Conservation (phyloP, 2,329 filamentous ascomycete species). For the Colletotrichum acutatum region DNA sequence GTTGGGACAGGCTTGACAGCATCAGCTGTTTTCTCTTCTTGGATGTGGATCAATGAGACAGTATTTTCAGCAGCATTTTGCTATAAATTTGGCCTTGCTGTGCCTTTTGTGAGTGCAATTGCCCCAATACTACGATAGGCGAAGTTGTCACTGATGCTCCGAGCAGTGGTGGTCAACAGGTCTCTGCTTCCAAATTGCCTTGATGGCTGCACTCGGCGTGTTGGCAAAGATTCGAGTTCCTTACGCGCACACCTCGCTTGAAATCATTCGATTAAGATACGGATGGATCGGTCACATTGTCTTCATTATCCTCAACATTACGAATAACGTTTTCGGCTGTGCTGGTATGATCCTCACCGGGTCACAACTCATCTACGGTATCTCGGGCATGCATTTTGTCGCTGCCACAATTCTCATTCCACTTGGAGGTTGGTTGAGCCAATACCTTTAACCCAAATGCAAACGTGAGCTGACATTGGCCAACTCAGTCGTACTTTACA, state of each 20-base stretch:
- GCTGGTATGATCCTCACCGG: background rate
- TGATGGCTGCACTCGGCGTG: background rate
- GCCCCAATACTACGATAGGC: background rate
- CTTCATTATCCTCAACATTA: background rate
- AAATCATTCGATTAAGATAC: background rate
- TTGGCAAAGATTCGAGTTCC: background rate
- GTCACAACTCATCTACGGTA: background rate
- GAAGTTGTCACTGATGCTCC: background rate
- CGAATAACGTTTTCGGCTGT: background rate
- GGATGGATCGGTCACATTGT: background rate
- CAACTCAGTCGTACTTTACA: background rate
- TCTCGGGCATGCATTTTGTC: background rate
- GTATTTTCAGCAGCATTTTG: background rate
- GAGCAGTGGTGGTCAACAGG: background rate
- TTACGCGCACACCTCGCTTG: background rate
- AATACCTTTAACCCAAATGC: background rate
- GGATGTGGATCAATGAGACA: background rate
- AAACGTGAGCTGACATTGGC: background rate
- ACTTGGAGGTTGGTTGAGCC: background rate
- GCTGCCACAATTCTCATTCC: background rate
- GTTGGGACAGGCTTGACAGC: background rate
- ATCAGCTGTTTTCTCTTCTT: background rate
- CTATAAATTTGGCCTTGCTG: background rate
- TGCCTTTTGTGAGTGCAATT: background rate
- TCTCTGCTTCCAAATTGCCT: background rate